A percentile compares a stretch with the other conserved stretches of the same genome.
These are phyloP conservation scores for Cyclocybe cylindracea DNA, from an alignment of 768 basidiomycete species.

Conservation along the genomic window DNA sequence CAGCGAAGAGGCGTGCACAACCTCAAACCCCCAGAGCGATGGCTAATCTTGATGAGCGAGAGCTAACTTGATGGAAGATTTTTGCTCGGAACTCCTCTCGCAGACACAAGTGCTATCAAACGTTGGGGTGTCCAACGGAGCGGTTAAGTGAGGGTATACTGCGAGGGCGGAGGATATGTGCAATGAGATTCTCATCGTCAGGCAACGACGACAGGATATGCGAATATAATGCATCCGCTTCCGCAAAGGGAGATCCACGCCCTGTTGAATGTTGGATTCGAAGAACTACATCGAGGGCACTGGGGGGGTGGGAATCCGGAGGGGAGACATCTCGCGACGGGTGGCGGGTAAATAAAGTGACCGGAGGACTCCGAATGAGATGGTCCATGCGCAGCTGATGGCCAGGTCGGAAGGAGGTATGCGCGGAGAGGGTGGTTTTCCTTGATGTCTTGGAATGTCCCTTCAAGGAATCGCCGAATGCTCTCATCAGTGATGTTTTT, in stretches of 20 bases:
- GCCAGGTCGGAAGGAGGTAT: not conserved
- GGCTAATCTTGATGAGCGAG: too few species aligned
- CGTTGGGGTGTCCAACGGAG: too few species aligned
- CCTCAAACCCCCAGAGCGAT: too few species aligned
- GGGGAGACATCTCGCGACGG: slow-evolving; percentile 7
- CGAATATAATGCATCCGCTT: slow-evolving; percentile 9
- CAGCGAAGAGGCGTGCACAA: too few species aligned
- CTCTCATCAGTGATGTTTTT: slow-evolving; percentile 2
- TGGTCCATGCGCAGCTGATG: not conserved
- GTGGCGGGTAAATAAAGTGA: slow-evolving; percentile 16
- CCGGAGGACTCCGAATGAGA: slow-evolving; percentile 7
- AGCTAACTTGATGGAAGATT: too few species aligned
- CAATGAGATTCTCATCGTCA: too few species aligned
- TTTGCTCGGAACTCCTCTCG: too few species aligned
- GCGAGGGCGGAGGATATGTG: too few species aligned
- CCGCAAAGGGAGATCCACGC: not conserved
- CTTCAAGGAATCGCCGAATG: slow-evolving; percentile 3
- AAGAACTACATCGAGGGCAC: not conserved
- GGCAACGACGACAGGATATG: not conserved
- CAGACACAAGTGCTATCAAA: too few species aligned
- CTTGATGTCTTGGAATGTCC: slow-evolving; percentile 1
- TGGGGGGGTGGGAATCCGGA: not conserved
- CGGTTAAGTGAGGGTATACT: too few species aligned
- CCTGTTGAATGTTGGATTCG: not conserved
- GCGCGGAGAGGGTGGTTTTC: slow-evolving; percentile 1